phyloP scores from a whole-genome alignment of 495 filamentous ascomycete species.

The Aspergillus indologenus region DNA sequence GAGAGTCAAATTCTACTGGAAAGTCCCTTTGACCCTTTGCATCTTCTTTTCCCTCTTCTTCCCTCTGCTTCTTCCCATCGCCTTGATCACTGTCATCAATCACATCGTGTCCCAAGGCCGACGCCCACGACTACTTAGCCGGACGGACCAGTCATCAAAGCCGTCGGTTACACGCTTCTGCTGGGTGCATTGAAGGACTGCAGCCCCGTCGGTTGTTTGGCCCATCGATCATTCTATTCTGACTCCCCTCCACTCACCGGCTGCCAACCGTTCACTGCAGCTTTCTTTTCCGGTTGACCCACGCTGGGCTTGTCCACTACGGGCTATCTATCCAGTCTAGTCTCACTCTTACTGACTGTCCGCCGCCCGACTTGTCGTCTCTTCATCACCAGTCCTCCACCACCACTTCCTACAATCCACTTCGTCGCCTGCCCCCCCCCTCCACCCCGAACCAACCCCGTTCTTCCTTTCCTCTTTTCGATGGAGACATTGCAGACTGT shows the following conservation, averaged over 20 bases:
- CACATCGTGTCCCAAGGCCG: background rate
- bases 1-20: background rate
- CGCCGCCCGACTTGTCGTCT: conserved; percentile 8
- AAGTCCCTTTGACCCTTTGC: background rate
- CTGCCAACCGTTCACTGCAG: conserved; percentile 24
- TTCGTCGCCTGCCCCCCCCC: conserved; percentile 12
- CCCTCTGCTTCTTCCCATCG: no score
- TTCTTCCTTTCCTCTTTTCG: conserved; percentile 19
- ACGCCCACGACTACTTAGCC: background rate
- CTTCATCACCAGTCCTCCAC: conserved; percentile 4
- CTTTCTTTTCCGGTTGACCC: conserved; percentile 15
- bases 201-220: conserved; percentile 16
- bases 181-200: conserved; percentile 16
- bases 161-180: conserved; percentile 19
- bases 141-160: conserved; percentile 8
- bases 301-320: conserved; percentile 9
- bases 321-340: background rate
- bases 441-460: conserved; percentile 14
- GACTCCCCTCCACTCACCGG: conserved; percentile 25
- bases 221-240: conserved; percentile 7
- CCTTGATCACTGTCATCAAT: background rate
- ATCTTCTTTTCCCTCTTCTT: background rate
- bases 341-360: background rate
- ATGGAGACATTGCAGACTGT: conserved; percentile 29
- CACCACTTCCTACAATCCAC: conserved; percentile 12